A percentile compares a stretch with the other conserved stretches of the same genome.
phyloP scores from a whole-genome alignment of 106 monocot genomes.

The Dendrobium officinale region DNA sequence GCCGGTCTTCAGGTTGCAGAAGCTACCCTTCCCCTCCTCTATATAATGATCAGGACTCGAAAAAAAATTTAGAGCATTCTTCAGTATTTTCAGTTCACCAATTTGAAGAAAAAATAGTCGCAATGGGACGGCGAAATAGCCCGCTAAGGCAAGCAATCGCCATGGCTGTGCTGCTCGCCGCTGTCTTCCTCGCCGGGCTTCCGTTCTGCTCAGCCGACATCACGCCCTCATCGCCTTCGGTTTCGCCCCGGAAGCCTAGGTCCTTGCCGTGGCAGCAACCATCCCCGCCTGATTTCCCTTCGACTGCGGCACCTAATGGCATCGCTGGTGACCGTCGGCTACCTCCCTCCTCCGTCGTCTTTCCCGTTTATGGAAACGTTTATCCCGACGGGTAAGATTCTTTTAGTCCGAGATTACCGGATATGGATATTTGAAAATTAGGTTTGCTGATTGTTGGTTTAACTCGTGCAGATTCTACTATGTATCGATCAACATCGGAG shows the following conservation, averaged over 20 bases:
- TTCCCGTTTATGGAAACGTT: constrained; percentile 73
- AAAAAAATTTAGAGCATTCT: not conserved
- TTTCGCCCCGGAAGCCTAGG: constrained; percentile 10
- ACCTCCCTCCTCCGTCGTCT: constrained; percentile 47
- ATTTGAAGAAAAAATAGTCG: not conserved
- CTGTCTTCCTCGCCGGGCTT: constrained; percentile 1
- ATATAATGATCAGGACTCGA: not conserved
- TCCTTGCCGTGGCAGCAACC: not conserved
- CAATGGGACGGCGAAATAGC: not conserved
- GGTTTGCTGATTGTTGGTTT: not conserved
- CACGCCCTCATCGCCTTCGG: constrained; percentile 2
- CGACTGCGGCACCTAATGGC: not conserved
- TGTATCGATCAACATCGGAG: constrained; percentile 57
- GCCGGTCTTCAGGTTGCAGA: not conserved
- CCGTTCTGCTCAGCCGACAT: constrained; percentile 2
- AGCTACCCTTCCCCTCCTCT: not conserved
- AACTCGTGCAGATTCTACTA: constrained; percentile 34
- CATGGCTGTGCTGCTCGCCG: constrained; percentile 9
- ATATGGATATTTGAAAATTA: not conserved
- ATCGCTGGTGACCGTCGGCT: not conserved
- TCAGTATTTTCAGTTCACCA: not conserved
- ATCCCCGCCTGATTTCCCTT: not conserved
- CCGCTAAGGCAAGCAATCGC: not conserved
- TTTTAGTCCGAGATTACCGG: not conserved
- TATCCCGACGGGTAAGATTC: constrained; percentile 69